Base-by-base conservation (phyloP, 176 grass and related monocot species). In the Coix lacrymajobi region DNA sequence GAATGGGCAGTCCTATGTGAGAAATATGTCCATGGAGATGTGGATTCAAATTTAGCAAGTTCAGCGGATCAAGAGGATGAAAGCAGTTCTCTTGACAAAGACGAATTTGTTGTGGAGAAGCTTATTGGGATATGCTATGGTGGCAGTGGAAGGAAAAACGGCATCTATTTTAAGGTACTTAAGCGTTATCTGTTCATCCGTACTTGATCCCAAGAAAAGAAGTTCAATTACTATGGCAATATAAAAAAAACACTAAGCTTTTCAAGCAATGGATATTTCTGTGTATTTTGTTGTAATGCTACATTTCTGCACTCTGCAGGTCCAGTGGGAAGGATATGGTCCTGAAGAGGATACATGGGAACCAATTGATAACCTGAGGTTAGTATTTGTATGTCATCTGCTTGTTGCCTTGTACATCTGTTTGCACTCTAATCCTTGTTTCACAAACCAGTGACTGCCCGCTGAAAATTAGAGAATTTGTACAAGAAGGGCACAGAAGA, bases 301-400 rank as follows among this genome's bases (percentile, higher is more conserved):
- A 48, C 3, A 28, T 36, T 43, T 58, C 76, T 72, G 33, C 62
- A 98, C 36, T 58, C 76, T 72, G 33, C 62, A 98, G 96, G 92
- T 98, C 0, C 85, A 86, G 10, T 98, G 96, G 96, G 88, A 95
- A 82, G 96, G 96, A 0, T 98, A 98, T 67, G 87, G 87, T 29
- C 79, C 85, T 15, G 86, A 84, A 19, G 62, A 98, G 22, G 96
- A 98, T 54, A 93, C 92, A 2, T 98, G 96, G 96, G 92, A 98
- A 57, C 96, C 92, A 0, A 85, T 90, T 12, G 92, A 92, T 9
- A 94, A 92, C 32, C 84, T 98, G 30, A 90, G 91, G 96, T 98
- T 86, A 62, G 70, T 73, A 48, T 43, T 75, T 31, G 71, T 1
- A 2, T 57, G 11, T 26, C 11, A 3, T 48, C 3, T 75, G 33